Evolutionary conservation across 352 stramenopile genomes (phyloP), one percentile per base, ranked within the genome.

Genomic region (Phytopythium cucurbitacearum): DNA sequence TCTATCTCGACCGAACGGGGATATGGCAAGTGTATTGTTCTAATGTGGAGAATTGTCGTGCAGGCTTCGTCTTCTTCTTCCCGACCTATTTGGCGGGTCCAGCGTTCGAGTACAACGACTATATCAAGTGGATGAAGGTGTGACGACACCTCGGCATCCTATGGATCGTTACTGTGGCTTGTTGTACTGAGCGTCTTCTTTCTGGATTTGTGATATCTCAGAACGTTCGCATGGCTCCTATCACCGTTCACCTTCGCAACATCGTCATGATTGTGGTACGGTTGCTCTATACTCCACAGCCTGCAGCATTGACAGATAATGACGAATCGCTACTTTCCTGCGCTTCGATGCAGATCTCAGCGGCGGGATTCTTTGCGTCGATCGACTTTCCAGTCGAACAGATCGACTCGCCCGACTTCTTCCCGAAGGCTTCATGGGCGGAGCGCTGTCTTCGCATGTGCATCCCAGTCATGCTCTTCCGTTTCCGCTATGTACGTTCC

Each of bases 11-110:
- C 48, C 36, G 37, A 28, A 16, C 21, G 4, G 40, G 11, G 9
- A 16, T 52, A 8, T 32, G 39, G 21, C 13, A 50, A 28, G 6
- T 36, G 16, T 16, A 56, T 11, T 55, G 12, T 15, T 13, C 21
- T 36, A 9, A 15, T 33, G 46, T n/a, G 10, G 0, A 33, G 15
- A 21, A 21, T 43, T 28, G 5, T 48, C 32, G 4, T 44, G 8
- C 41, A 93, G 83, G 84, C 51, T 94, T 88, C 53, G 73, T 89
- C 45, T 94, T 91, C 69, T 94, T 93, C 54, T 93, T 93, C 56
- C 82, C 85, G n/a, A 93, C 82, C 48, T 93, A 89, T 59, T 69
- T 94, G 16, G 85, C 82, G 43, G 85, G 85, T 5, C 85, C 85
- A 11, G 73, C 69, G 10, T 93, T 93, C 43, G 85, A 94, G 67